Conservation (phyloP, 495 filamentous ascomycete genomes). For the Xylaria grammica region DNA sequence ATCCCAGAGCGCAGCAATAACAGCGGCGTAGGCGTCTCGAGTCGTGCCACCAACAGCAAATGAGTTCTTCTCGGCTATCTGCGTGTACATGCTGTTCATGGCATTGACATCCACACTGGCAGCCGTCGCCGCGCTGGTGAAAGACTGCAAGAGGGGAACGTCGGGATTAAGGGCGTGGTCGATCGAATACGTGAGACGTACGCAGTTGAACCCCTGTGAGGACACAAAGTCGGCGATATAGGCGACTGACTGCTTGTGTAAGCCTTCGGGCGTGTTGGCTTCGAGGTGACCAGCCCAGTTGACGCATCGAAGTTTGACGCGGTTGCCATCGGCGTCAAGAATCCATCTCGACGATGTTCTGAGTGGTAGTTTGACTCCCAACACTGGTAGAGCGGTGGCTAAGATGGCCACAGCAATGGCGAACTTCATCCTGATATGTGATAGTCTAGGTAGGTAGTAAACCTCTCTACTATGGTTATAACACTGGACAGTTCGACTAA, state of each 20-base stretch:
- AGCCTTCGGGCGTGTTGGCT: slow-evolving; percentile 54
- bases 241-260: slow-evolving; percentile 51
- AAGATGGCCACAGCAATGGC: slow-evolving; percentile 28
- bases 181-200: slow-evolving; percentile 58
- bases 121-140: slow-evolving; percentile 42
- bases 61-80: slow-evolving; percentile 47
- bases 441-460: background rate
- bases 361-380: slow-evolving; percentile 45
- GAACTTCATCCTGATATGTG: slow-evolving; percentile 29
- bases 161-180: slow-evolving; percentile 54
- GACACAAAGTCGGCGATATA: slow-evolving; percentile 50
- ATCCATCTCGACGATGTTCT: slow-evolving; percentile 56
- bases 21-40: slow-evolving; percentile 43
- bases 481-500: background rate
- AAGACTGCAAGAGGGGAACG: slow-evolving; percentile 44
- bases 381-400: slow-evolving; percentile 32
- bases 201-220: slow-evolving; percentile 56
- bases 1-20: slow-evolving; percentile 48
- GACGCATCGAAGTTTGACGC: slow-evolving; percentile 57
- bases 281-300: slow-evolving; percentile 60
- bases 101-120: slow-evolving; percentile 37
- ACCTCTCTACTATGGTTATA: background rate
- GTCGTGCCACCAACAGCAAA: slow-evolving; percentile 42
- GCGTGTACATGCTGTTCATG: slow-evolving; percentile 41
- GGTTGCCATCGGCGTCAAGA: slow-evolving; percentile 48